Evolutionary conservation across 768 basidiomycete species (phyloP).

Genomic region (Flagelloscypha sp.): DNA sequence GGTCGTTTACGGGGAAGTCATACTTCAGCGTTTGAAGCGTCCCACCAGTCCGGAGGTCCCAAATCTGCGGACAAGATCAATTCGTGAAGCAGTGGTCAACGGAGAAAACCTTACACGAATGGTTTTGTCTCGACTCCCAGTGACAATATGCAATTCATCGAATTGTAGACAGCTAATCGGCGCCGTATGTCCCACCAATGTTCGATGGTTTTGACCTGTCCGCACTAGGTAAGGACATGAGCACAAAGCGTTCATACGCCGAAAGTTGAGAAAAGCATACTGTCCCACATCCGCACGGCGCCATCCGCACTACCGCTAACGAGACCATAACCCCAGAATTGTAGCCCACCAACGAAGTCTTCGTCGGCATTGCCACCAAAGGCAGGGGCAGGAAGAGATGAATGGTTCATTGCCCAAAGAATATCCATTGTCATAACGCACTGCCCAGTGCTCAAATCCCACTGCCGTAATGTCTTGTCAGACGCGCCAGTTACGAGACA

Average conservation of each 20-base stretch:
- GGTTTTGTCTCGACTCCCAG: conserved; percentile 90
- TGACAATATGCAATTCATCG: conserved; percentile 89
- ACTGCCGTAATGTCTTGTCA: conserved; percentile 96
- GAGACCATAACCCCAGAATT: conserved; percentile 97
- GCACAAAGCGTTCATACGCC: conserved; percentile 5
- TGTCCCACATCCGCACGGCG: conserved; percentile 99
- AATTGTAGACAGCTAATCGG: conserved; percentile 94
- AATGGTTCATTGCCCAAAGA: conserved; percentile 97
- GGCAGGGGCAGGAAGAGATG: conserved; percentile 40
- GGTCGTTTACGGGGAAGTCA: conserved; percentile 80
- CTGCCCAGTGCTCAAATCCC: conserved; percentile 96
- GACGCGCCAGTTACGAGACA: conserved; percentile 95
- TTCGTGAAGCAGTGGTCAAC: conserved; percentile 3
- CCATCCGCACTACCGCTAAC: conserved; percentile 97
- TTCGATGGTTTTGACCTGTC: conserved; percentile 93
- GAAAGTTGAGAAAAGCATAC: conserved; percentile 38
- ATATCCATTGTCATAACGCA: conserved; percentile 99
- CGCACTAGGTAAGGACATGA: conserved; percentile 56
- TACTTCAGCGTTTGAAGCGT: conserved; percentile 85
- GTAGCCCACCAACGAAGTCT: conserved; percentile 95
- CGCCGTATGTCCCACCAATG: conserved; percentile 84
- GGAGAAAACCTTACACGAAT: conserved; percentile 53
- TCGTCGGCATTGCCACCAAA: conserved; percentile 63
- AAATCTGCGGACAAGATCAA: conserved; percentile 49
- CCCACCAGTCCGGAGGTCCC: conserved; percentile 90